Conservation (phyloP, 805 yeast genomes). For the Yarrowia sp. region DNA sequence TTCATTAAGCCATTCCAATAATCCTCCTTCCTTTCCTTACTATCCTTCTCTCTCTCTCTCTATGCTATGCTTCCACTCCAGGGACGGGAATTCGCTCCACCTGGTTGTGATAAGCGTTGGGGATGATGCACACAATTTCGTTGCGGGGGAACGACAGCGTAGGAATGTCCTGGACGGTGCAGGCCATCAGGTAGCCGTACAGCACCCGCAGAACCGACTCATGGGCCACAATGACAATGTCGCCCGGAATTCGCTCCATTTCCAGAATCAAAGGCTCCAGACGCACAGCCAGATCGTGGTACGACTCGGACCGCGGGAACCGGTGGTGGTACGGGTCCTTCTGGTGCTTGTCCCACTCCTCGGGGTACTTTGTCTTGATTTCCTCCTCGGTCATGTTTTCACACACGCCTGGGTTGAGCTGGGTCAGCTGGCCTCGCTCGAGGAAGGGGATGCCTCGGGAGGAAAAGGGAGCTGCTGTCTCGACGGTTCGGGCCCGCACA, state of each 20-base stretch:
- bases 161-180: constrained; percentile 84
- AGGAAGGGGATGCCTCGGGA: constrained; percentile 57
- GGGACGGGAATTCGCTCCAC: constrained; percentile 32
- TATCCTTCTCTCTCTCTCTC: background rate
- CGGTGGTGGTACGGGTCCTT: constrained; percentile 91
- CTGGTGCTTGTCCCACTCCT: constrained; percentile 60
- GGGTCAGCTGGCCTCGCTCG: constrained; percentile 80
- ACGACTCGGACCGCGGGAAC: constrained; percentile 88
- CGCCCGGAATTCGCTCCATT: constrained; percentile 81
- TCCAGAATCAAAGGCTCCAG: constrained; percentile 90
- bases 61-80: constrained; percentile 28
- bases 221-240: constrained; percentile 86
- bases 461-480: constrained; percentile 68
- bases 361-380: constrained; percentile 58
- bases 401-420: constrained; percentile 82
- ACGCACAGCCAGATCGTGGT: constrained; percentile 92
- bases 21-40: background rate
- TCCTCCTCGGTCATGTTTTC: constrained; percentile 65
- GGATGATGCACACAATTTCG: constrained; percentile 81
- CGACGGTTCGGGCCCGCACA: constrained; percentile 75
- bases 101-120: constrained; percentile 62
- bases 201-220: constrained; percentile 84
- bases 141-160: constrained; percentile 69
- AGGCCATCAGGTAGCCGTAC: constrained; percentile 93
- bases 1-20: no score